These are phyloP conservation scores for Trifolium dubium DNA, from an alignment of 306 rosid genomes.

Conservation along the genomic window DNA sequence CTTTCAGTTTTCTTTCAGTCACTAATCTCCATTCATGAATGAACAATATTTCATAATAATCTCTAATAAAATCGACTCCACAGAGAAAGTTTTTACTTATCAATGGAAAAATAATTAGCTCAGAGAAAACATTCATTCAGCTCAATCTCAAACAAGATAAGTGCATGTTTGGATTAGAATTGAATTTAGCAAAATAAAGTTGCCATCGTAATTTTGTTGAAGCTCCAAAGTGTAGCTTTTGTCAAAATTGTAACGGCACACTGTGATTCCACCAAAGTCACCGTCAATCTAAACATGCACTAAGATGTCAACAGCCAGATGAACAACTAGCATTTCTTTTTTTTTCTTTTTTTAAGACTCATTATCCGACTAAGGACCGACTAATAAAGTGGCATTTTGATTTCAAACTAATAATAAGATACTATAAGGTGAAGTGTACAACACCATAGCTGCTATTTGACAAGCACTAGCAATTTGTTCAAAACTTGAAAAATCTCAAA, in stretches of 20 bases:
- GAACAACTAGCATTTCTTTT: constrained; percentile 13
- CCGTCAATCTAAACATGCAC: too few relatives aligned
- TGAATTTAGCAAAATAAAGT: too few relatives aligned
- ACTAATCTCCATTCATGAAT: constrained; percentile 14
- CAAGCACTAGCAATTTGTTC: neutral
- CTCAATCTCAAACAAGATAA: constrained; percentile 8
- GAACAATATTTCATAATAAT: constrained; percentile 27
- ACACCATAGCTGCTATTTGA: neutral
- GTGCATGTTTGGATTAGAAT: too few relatives aligned
- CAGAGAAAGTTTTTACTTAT: neutral
- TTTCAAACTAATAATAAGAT: constrained; percentile 16
- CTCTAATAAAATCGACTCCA: constrained; percentile 7
- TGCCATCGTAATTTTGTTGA: neutral
- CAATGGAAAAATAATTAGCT: neutral
- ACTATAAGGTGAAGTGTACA: constrained; percentile 5
- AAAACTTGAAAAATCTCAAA: constrained; percentile 15
- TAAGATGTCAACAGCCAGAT: constrained; percentile 12
- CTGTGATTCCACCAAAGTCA: too few relatives aligned
- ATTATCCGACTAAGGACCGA: too few relatives aligned
- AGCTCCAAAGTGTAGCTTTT: constrained; percentile 18
- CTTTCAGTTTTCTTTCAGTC: constrained; percentile 5
- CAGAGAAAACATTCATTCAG: constrained; percentile 32
- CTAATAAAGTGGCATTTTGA: constrained; percentile 18
- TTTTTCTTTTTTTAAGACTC: too few relatives aligned
- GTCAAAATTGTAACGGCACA: too few relatives aligned